phyloP scores from a whole-genome alignment of 2,329 filamentous ascomycete species.

The Hypoxylon sp. region DNA sequence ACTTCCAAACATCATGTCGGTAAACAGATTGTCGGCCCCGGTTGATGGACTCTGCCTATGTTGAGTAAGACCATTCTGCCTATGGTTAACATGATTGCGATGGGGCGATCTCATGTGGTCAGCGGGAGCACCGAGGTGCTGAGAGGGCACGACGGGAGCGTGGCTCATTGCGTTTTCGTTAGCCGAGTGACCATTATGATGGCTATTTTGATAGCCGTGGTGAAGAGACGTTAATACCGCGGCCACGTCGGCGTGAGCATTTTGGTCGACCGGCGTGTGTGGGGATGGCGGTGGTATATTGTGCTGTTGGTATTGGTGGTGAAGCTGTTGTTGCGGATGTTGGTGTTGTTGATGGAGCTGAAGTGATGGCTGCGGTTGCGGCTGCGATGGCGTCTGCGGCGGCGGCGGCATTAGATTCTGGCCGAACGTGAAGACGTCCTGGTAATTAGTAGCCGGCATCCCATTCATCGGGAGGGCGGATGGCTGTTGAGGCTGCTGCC shows the following conservation, averaged over 20 bases:
- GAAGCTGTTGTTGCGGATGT: conserved; percentile 39
- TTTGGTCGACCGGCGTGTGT: conserved; percentile 37
- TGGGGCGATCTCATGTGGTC: conserved; percentile 32
- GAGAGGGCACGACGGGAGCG: conserved; percentile 28
- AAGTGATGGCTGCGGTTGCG: conserved; percentile 43
- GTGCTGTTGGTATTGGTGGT: conserved; percentile 28
- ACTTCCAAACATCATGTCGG: conserved; percentile 53
- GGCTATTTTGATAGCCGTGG: conserved; percentile 39
- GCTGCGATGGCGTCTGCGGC: conserved; percentile 13
- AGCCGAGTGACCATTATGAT: conserved; percentile 33
- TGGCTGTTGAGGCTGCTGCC: conserved; percentile 55
- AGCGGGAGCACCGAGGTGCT: conserved; percentile 26
- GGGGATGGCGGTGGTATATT: conserved; percentile 16
- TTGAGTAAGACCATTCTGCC: conserved; percentile 36
- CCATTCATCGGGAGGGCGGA: conserved; percentile 41
- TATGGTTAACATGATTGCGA: conserved; percentile 28
- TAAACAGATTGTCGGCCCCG: conserved; percentile 45
- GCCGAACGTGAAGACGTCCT: conserved; percentile 42
- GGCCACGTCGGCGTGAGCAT: conserved; percentile 40
- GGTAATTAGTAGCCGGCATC: conserved; percentile 39
- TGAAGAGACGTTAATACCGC: conserved; percentile 44
- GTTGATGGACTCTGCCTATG: conserved; percentile 36
- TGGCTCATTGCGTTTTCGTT: conserved; percentile 28
- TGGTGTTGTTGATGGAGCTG: conserved; percentile 13
- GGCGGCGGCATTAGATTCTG: conserved; percentile 37